These are phyloP conservation scores for Umbelopsis sp. DNA, from an alignment of 192 early-diverging fungal genomes.

Conservation along the genomic window DNA sequence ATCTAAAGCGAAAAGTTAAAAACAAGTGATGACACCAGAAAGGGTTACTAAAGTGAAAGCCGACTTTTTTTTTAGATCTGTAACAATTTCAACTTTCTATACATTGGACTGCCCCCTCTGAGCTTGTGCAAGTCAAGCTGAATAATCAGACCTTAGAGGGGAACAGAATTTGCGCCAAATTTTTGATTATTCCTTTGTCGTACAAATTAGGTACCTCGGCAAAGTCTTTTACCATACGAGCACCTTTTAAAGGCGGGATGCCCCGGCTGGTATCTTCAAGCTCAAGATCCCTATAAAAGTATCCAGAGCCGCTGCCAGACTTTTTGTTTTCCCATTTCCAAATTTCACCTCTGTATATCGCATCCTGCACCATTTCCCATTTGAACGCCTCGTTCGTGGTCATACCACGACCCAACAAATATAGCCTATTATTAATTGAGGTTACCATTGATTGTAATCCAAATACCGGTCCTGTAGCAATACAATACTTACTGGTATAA, in stretches of 20 bases:
- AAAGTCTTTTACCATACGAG: conserved; percentile 25
- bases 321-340: conserved; percentile 17
- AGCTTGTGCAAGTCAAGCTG: background rate
- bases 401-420: conserved; percentile 46
- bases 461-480: background rate
- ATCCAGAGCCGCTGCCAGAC: background rate
- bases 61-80: too few species aligned
- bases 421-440: conserved; percentile 33
- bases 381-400: conserved; percentile 62
- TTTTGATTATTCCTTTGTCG: conserved; percentile 37
- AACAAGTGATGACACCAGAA: too few species aligned
- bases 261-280: background rate
- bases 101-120: too few species aligned
- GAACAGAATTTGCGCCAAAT: conserved; percentile 35
- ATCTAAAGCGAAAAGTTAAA: too few species aligned
- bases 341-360: conserved; percentile 47
- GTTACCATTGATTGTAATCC: conserved; percentile 8
- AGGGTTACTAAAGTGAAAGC: too few species aligned
- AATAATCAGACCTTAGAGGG: conserved; percentile 15
- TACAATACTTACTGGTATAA: conserved; percentile 45
- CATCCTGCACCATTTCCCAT: conserved; percentile 58
- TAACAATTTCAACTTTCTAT: too few species aligned
- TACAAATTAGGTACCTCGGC: conserved; percentile 43
- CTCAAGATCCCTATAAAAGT: conserved; percentile 17
- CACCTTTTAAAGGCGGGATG: background rate